Evolutionary conservation across 108 stramenopile genomes (phyloP), one percentile per base, ranked within the genome.

Genomic region (Nitzschia putrida): DNA sequence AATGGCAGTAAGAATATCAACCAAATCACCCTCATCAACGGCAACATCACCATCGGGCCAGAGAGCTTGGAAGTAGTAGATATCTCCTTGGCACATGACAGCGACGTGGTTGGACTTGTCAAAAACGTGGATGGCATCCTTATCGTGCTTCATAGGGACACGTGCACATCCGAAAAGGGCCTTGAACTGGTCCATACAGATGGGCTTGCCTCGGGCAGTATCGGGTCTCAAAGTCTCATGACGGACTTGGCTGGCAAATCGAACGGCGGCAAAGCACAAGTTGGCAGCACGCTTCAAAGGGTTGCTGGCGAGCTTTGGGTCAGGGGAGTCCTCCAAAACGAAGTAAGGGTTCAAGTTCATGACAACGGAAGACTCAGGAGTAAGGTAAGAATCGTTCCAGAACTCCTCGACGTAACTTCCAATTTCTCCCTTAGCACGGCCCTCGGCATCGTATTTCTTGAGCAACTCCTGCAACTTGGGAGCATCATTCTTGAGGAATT

Each of bases 311-410:
- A 82, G 77, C 45, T 92, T 92, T 4, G 85, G 83, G 65, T 95
- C 94, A 0, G 94, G 94, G 20, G 86, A 84, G 57, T 89, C 85
- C 76, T 92, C 91, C 53, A 95, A 55, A 12, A 92, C 74, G 77
- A 95, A 95, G 69, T 86, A 95, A 38, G 94, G 94, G 67, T 95
- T 95, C 38, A 95, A 69, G 70, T 95, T 92, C 66, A 95, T 68
- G 8, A 95, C 94, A 1, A 92, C 90, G 22, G 71, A 69, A 0
- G 79, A 68, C 68, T 95, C 89, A 4, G 90, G 91, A n/a, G 86
- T 88, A 13, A 95, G 68, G 67, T 95, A 95, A 40, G 86, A 78
- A 24, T 95, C 94, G 24, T 79, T 82, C 94, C 94, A 95, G 67
- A 92, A 95, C 67, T 90, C 89, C 74, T 95, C 94, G 7, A 95